Evolutionary conservation across 371 early-diverging fungal genomes (phyloP), one percentile per base, ranked within the genome.

Genomic region (Blakeslea trispora): DNA sequence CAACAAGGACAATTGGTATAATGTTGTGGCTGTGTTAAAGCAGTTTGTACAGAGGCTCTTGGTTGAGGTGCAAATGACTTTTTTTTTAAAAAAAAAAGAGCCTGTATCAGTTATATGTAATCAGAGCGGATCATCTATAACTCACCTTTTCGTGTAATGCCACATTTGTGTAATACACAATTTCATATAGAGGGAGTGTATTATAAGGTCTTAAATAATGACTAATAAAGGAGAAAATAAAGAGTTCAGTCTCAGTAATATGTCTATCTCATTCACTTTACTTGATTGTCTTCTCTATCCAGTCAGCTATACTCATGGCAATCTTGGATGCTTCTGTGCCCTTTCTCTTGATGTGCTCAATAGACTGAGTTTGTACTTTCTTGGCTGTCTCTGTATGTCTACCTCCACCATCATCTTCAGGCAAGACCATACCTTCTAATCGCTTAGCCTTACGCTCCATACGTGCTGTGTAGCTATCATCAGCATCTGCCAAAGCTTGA

Each of bases 31-130:
- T 89, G 88, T 2, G 83, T 84, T 3, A 96, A 79, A 0, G 93
- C 96, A 0, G 89, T 87, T 61, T 94, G 94, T 21, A 92, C 72
- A 1, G 90, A 78, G 17, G 90, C 88, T 11, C 94, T 84, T 7
- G 93, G 91, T 62, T 92, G 92, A 5, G 95, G 85, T 28, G 82
- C 77, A 69, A 96, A 93, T 14, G 89, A 77, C 86, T 92, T 54
- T 2, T 8, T 5, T 2, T 37, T 37, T 37, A n/a, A n/a, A n/a
- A n/a, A n/a, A n/a, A n/a, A n/a, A n/a, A n/a, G n/a, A n/a, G n/a
- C n/a, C n/a, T n/a, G n/a, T n/a, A n/a, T n/a, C n/a, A n/a, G n/a
- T n/a, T n/a, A n/a, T n/a, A 28, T 28, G 7, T 7, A 28, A 28
- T 28, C 28, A 28, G 28, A 28, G 28, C 28, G 3, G 28, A 28